Percentiles rank a stretch among this genome's conserved stretches.
phyloP scores from a whole-genome alignment of 345 rosid species.

The Orychophragmus violaceus region DNA sequence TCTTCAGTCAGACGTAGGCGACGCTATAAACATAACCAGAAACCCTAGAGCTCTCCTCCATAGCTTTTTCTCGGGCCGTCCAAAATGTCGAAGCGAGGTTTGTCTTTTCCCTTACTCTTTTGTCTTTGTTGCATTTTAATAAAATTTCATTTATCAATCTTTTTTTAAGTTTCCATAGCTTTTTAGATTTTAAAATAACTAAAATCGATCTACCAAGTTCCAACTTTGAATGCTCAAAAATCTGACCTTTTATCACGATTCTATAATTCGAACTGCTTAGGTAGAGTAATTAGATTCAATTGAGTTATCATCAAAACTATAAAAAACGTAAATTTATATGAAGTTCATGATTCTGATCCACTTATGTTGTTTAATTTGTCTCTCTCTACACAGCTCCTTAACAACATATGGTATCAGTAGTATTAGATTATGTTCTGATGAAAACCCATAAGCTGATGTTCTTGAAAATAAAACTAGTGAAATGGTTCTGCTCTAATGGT shows the following conservation, averaged over 20 bases:
- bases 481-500: neutral
- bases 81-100: constrained; percentile 30
- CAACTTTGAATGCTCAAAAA: neutral
- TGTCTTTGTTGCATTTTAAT: too few relatives aligned
- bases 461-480: neutral
- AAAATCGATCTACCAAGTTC: neutral
- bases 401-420: neutral
- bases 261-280: neutral
- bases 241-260: neutral
- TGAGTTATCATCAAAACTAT: too few relatives aligned
- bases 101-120: too few relatives aligned
- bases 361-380: neutral
- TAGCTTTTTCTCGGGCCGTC: neutral
- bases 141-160: too few relatives aligned
- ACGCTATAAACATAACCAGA: neutral
- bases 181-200: too few relatives aligned
- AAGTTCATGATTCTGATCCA: neutral
- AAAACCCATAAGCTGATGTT: neutral
- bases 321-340: neutral
- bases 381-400: neutral
- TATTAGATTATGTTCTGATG: neutral
- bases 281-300: neutral
- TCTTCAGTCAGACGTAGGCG: neutral
- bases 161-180: too few relatives aligned
- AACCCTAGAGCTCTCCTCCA: neutral